These are phyloP conservation scores for Coriolopsis trogii DNA, from an alignment of 1,284 basidiomycete species.

Conservation along the genomic window DNA sequence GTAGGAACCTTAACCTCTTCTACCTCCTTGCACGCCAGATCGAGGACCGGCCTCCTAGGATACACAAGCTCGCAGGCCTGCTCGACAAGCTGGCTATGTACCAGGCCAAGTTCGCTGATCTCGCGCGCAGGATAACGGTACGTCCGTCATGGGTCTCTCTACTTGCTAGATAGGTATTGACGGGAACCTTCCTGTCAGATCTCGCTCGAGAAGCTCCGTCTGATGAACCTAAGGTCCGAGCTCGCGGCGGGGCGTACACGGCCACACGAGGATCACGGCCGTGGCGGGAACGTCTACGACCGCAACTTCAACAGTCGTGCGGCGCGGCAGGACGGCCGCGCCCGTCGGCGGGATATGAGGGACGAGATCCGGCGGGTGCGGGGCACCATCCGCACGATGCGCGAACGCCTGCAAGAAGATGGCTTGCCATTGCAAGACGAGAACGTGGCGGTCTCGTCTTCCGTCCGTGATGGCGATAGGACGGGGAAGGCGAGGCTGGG, in stretches of 20 bases:
- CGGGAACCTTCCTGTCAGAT: constrained; percentile 3
- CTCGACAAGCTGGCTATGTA: constrained; percentile 46
- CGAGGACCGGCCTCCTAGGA: constrained; percentile 24
- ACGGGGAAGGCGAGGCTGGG: too few species aligned
- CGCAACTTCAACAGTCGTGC: constrained; percentile 20
- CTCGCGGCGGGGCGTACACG: constrained; percentile 15
- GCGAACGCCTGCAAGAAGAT: constrained; percentile 8
- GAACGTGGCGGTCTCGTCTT: constrained; percentile 4
- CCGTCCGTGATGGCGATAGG: constrained; percentile 3
- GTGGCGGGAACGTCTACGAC: too few species aligned
- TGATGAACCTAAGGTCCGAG: constrained; percentile 17
- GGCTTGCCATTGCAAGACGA: constrained; percentile 1
- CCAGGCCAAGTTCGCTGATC: constrained; percentile 25
- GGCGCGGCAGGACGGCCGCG: constrained; percentile 20
- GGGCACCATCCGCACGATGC: constrained; percentile 19
- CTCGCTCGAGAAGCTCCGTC: constrained; percentile 27
- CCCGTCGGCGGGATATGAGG: constrained; percentile 19
- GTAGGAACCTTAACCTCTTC: constrained; percentile 28
- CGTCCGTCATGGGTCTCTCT: constrained; percentile 3
- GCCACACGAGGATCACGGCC: constrained; percentile 13
- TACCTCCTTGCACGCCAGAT: constrained; percentile 26
- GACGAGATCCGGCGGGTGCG: constrained; percentile 25
- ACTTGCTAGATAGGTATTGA: not conserved
- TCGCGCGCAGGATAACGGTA: constrained; percentile 25
- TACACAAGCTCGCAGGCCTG: constrained; percentile 30